These are phyloP conservation scores for Elymus sibiricus DNA, from an alignment of 176 grass and related monocot genomes.

Conservation along the genomic window DNA sequence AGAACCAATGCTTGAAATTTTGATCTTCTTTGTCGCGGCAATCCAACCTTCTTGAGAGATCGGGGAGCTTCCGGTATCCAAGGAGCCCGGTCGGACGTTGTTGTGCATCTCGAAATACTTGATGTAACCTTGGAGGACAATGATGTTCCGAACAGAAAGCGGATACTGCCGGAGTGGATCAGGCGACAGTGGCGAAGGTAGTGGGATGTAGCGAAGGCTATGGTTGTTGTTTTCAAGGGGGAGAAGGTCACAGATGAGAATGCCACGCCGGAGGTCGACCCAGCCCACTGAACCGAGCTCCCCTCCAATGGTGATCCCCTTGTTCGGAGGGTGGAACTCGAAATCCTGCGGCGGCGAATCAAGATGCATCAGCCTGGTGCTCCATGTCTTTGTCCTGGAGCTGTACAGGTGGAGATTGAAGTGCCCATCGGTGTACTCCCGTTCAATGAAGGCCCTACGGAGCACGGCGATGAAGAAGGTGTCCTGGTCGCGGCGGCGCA, in stretches of 20 bases:
- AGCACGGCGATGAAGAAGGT: background rate
- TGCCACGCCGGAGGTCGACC: constrained; percentile 15
- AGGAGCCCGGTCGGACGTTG: background rate
- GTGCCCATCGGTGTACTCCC: too few relatives aligned
- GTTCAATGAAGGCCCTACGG: background rate
- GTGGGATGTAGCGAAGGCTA: background rate
- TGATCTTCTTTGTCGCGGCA: background rate
- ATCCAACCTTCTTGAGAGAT: background rate
- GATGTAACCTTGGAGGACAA: background rate
- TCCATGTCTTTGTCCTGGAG: background rate
- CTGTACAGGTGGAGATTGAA: background rate
- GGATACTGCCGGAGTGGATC: background rate
- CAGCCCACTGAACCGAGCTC: background rate
- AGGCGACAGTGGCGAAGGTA: background rate
- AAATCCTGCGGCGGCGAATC: background rate
- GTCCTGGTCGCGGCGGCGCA: background rate
- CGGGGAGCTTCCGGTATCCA: background rate
- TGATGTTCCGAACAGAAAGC: background rate
- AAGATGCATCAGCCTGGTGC: background rate
- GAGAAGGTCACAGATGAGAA: constrained; percentile 2
- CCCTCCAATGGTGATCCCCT: background rate
- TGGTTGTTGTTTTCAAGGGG: background rate
- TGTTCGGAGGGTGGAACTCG: background rate
- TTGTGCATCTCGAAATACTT: background rate
- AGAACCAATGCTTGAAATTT: background rate